These are phyloP conservation scores for Bassia scoparia DNA, from an alignment of 148 eudicot genomes.

Conservation along the genomic window DNA sequence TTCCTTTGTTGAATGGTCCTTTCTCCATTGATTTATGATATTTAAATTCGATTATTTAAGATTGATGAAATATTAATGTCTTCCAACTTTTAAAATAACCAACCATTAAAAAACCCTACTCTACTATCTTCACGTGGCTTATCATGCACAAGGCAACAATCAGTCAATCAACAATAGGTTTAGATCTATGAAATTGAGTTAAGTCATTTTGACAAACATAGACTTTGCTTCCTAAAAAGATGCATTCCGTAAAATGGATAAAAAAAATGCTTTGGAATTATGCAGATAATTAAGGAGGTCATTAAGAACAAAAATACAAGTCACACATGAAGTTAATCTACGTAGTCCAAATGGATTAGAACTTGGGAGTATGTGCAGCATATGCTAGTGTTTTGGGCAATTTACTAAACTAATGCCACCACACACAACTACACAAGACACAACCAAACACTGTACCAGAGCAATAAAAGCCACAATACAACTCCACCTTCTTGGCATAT, in stretches of 20 bases:
- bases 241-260: neutral
- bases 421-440: neutral
- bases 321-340: neutral
- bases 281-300: neutral
- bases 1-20: too few species aligned
- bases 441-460: neutral
- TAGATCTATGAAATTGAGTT: too few species aligned
- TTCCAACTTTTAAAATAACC: too few species aligned
- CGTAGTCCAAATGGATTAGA: neutral
- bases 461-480: conserved; percentile 11
- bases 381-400: neutral
- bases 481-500: conserved; percentile 21
- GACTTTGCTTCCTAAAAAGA: neutral
- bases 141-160: too few species aligned
- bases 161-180: neutral
- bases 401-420: neutral
- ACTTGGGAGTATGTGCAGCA: neutral
- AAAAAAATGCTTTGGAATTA: conserved; percentile 5
- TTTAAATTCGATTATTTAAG: too few species aligned
- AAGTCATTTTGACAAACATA: neutral
- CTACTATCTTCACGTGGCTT: too few species aligned
- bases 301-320: conserved; percentile 14
- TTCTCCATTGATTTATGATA: too few species aligned
- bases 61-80: too few species aligned
- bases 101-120: too few species aligned